phyloP scores from a whole-genome alignment of 306 rosid genomes.

The Acmispon strigosus region DNA sequence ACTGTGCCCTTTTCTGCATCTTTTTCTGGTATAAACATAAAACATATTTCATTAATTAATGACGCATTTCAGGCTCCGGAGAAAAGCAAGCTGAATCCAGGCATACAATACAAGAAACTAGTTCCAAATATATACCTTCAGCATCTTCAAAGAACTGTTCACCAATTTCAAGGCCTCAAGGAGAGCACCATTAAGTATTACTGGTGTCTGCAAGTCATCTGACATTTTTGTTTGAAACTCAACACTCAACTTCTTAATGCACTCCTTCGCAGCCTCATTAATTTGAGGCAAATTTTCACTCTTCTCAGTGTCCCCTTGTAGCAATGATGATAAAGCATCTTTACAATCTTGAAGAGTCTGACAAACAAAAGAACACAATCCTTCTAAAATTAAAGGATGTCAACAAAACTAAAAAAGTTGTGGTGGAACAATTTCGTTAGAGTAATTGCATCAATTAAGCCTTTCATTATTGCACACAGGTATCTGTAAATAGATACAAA shows the following conservation, averaged over 20 bases:
- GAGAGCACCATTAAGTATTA: slow-evolving; percentile 69
- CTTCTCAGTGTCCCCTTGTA: slow-evolving; percentile 43
- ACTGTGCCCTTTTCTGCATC: slow-evolving; percentile 48
- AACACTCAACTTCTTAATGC: slow-evolving; percentile 47
- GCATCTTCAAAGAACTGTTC: slow-evolving; percentile 56
- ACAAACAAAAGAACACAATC: slow-evolving; percentile 26
- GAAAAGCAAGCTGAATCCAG: neutral
- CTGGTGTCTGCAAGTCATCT: slow-evolving; percentile 92
- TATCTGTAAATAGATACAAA: neutral
- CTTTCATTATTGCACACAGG: neutral
- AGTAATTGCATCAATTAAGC: slow-evolving; percentile 5
- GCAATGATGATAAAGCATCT: slow-evolving; percentile 55
- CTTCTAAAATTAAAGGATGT: neutral
- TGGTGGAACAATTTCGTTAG: neutral
- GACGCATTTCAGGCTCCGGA: neutral
- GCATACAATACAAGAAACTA: neutral
- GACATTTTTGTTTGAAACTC: slow-evolving; percentile 84
- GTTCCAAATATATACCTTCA: slow-evolving; percentile 49
- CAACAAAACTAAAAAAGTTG: neutral
- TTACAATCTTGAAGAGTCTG: slow-evolving; percentile 85
- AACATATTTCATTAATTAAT: slow-evolving; percentile 10
- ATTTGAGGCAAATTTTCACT: slow-evolving; percentile 39
- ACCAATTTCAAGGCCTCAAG: slow-evolving; percentile 77
- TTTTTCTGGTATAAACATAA: slow-evolving; percentile 51
- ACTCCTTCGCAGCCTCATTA: slow-evolving; percentile 51